These are phyloP conservation scores for Pinus tabuliformis DNA, from an alignment of 75 land plant species.

Conservation along the genomic window DNA sequence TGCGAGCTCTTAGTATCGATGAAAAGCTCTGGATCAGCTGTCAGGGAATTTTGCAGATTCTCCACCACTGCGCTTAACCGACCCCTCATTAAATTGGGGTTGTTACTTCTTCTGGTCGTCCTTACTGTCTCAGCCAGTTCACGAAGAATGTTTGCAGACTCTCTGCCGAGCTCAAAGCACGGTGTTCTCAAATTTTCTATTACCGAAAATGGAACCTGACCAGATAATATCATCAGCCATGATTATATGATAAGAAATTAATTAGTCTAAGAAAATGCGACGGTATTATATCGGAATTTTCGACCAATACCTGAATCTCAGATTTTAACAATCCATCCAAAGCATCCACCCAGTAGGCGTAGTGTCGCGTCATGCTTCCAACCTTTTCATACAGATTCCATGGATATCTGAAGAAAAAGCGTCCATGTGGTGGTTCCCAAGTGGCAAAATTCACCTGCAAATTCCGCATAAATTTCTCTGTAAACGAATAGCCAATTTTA, in stretches of 20 bases:
- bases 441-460: slow-evolving; percentile 53
- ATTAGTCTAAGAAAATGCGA: background rate
- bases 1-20: too few relatives aligned
- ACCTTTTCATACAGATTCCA: slow-evolving; percentile 55
- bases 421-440: slow-evolving; percentile 65
- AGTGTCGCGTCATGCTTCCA: slow-evolving; percentile 25
- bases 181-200: background rate
- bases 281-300: too few relatives aligned
- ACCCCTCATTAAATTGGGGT: too few relatives aligned
- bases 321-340: slow-evolving; percentile 23
- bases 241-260: background rate
- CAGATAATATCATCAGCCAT: background rate
- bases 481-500: background rate
- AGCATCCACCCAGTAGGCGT: slow-evolving; percentile 11
- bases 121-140: background rate
- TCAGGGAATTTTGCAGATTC: background rate
- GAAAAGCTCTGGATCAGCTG: background rate
- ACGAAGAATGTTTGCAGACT: background rate
- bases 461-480: too few relatives aligned
- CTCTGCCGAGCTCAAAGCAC: background rate
- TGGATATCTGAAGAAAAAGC: slow-evolving; percentile 41
- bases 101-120: too few relatives aligned
- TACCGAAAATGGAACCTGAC: background rate
- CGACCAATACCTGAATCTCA: background rate
- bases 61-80: background rate